These are phyloP conservation scores for Pythium aquatile DNA, from an alignment of 352 stramenopile genomes.

Conservation along the genomic window DNA sequence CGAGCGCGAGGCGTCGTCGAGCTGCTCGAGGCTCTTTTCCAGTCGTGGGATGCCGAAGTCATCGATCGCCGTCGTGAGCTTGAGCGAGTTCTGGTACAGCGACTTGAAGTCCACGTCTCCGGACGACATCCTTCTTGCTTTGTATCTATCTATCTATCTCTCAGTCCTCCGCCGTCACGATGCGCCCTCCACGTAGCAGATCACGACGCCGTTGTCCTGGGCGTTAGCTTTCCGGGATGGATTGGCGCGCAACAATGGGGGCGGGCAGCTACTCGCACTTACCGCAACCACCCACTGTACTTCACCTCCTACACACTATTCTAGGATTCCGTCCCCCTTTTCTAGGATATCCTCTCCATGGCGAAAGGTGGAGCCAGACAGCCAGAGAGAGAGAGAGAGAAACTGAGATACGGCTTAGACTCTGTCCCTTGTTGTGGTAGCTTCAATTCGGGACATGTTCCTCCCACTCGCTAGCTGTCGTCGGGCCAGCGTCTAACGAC, in stretches of 20 bases:
- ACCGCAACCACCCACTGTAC: not conserved
- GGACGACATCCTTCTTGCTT: conserved; percentile 18
- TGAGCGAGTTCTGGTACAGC: conserved; percentile 86
- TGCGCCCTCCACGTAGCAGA: not conserved
- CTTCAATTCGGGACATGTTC: not conserved
- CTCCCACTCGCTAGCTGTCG: conserved; percentile 1
- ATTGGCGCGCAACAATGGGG: conserved; percentile 1
- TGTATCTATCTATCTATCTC: not conserved
- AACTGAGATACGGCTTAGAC: not conserved
- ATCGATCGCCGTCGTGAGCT: conserved; percentile 77
- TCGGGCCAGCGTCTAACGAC: not conserved
- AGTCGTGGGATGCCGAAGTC: conserved; percentile 73
- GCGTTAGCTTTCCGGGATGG: not conserved
- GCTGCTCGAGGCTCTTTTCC: conserved; percentile 78
- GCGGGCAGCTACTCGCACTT: not conserved
- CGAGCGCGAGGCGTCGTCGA: conserved; percentile 64
- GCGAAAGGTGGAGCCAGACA: not conserved
- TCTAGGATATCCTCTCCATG: not conserved
- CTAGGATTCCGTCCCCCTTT: too few relatives aligned
- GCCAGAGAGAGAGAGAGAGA: conserved; percentile 2
- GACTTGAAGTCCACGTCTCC: conserved; percentile 78
- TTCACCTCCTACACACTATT: not conserved
- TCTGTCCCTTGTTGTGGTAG: not conserved
- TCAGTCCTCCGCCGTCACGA: not conserved
- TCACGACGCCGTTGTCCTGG: too few relatives aligned